Evolutionary conservation across 1,284 basidiomycete genomes (phyloP).

Genomic region (Fomitopsis schrenkii): DNA sequence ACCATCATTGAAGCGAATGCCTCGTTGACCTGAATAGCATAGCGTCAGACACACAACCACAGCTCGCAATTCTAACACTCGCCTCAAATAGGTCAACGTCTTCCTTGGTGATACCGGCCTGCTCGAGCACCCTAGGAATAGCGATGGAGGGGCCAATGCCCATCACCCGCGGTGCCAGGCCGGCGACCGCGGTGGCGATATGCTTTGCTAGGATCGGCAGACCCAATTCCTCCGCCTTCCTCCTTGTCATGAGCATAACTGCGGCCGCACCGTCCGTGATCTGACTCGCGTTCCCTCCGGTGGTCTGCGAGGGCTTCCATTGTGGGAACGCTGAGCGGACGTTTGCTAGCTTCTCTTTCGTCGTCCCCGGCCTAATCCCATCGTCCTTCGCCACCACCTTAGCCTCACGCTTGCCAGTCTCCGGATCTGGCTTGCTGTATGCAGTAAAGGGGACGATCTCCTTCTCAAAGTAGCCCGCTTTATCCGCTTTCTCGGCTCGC

Average conservation of each 20-base stretch:
- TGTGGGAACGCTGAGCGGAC: constrained; percentile 84
- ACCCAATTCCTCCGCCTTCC: constrained; percentile 78
- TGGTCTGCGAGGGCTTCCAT: constrained; percentile 76
- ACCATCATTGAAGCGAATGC: constrained; percentile 89
- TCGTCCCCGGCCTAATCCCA: constrained; percentile 78
- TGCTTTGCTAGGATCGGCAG: constrained; percentile 76
- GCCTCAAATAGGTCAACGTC: constrained; percentile 85
- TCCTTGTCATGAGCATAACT: constrained; percentile 82
- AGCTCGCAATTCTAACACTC: constrained; percentile 6
- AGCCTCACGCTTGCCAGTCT: constrained; percentile 49
- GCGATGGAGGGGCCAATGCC: constrained; percentile 77
- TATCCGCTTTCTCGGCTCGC: constrained; percentile 66
- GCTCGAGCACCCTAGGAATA: constrained; percentile 66
- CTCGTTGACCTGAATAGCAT: constrained; percentile 74
- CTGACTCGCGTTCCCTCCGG: constrained; percentile 88
- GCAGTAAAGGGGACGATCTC: constrained; percentile 85
- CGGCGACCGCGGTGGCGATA: constrained; percentile 70
- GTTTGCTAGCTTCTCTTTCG: constrained; percentile 63
- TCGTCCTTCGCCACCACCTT: constrained; percentile 74
- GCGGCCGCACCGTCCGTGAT: constrained; percentile 89
- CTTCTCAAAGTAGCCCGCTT: constrained; percentile 62
- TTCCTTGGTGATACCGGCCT: constrained; percentile 57
- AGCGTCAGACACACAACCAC: background rate
- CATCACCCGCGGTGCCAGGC: constrained; percentile 79
- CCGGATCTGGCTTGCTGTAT: constrained; percentile 44